Percentiles rank a stretch among this genome's conserved stretches.
Evolutionary conservation across 441 rosid species (phyloP).

Genomic region (Macaranga tanarius): DNA sequence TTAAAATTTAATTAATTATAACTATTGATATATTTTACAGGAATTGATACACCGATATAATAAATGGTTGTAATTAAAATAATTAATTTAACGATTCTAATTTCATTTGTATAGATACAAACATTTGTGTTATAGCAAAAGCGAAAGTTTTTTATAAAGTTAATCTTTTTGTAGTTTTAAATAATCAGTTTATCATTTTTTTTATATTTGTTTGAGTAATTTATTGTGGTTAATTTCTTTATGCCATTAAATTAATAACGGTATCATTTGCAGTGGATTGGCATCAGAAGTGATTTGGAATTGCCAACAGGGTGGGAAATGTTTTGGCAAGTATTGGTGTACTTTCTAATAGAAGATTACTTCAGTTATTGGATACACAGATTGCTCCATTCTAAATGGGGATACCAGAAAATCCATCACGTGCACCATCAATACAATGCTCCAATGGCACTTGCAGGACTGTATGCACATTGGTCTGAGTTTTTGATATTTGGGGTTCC

Average conservation of each 20-base stretch:
- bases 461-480: slow-evolving; percentile 84
- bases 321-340: slow-evolving; percentile 47
- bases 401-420: slow-evolving; percentile 69
- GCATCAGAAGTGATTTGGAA: slow-evolving; percentile 54
- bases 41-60: too few species aligned
- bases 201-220: background rate
- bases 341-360: slow-evolving; percentile 66
- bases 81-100: too few species aligned
- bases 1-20: too few species aligned
- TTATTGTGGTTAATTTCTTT: background rate
- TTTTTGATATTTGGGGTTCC: slow-evolving; percentile 72
- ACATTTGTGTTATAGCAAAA: too few species aligned
- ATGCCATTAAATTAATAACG: background rate
- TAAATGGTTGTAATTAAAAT: too few species aligned
- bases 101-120: too few species aligned
- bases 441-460: slow-evolving; percentile 70
- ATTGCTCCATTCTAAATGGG: slow-evolving; percentile 68
- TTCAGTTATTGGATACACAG: slow-evolving; percentile 78
- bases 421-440: slow-evolving; percentile 73
- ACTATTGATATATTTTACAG: too few species aligned
- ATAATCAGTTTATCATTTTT: too few species aligned
- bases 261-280: slow-evolving; percentile 42
- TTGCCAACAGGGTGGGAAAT: slow-evolving; percentile 62
- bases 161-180: too few species aligned
- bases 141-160: too few species aligned